phyloP scores from a whole-genome alignment of 768 basidiomycete genomes.

The Plicaturopsis crispa region DNA sequence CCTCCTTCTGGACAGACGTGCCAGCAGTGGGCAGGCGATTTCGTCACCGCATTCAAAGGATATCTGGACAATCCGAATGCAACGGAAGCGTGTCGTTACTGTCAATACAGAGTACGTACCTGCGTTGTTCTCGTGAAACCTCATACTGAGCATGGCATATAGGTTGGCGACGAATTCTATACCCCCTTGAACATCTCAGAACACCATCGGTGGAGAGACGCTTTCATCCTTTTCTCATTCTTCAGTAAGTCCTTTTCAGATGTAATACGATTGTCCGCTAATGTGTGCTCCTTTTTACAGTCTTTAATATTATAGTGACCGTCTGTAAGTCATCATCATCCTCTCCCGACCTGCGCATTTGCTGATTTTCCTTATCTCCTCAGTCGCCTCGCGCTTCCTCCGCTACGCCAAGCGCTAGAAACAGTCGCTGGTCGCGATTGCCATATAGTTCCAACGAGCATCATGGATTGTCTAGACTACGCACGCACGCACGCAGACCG shows the following conservation, averaged over 20 bases:
- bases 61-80: constrained; percentile 66
- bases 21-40: constrained; percentile 58
- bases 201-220: constrained; percentile 59
- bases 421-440: too few relatives aligned
- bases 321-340: constrained; percentile 28
- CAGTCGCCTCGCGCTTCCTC: constrained; percentile 65
- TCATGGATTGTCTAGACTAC: too few relatives aligned
- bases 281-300: too few relatives aligned
- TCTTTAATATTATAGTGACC: constrained; percentile 64
- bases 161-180: constrained; percentile 66
- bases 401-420: constrained; percentile 60
- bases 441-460: too few relatives aligned
- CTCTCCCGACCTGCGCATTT: background rate
- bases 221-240: constrained; percentile 57
- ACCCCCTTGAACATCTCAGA: constrained; percentile 60
- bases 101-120: constrained; percentile 42
- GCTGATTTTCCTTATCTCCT: constrained; percentile 15
- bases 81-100: constrained; percentile 61
- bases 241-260: constrained; percentile 30
- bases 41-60: constrained; percentile 55
- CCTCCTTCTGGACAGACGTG: constrained; percentile 77
- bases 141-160: constrained; percentile 3
- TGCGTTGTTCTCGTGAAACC: background rate
- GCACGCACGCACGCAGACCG: too few relatives aligned
- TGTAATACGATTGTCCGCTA: background rate